Evolutionary conservation across 768 basidiomycete genomes (phyloP).

Genomic region (Chalciporus sphaerocephalus): DNA sequence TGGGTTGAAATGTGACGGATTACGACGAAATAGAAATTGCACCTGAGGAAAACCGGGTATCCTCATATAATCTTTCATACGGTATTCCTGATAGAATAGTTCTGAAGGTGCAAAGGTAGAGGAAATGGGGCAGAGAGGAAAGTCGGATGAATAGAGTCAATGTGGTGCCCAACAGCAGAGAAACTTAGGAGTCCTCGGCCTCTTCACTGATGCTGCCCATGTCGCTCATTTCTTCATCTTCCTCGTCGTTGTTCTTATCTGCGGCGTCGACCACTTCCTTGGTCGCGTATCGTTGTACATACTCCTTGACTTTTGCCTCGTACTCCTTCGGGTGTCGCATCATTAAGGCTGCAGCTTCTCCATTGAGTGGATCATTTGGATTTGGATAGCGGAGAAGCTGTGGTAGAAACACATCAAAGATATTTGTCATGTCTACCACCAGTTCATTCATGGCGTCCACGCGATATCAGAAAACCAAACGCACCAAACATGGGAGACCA

Average conservation of each 20-base stretch:
- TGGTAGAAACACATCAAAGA: constrained; percentile 97
- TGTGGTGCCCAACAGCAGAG: constrained; percentile 1
- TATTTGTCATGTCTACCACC: constrained; percentile 92
- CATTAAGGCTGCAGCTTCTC: constrained; percentile 93
- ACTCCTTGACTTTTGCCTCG: constrained; percentile 92
- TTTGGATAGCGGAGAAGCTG: constrained; percentile 97
- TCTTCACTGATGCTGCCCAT: constrained; percentile 77
- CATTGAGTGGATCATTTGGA: constrained; percentile 96
- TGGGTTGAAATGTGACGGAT: constrained; percentile 8
- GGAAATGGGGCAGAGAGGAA: constrained; percentile 11
- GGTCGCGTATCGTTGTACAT: constrained; percentile 92
- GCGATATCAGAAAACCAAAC: constrained; percentile 26
- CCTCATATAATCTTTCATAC: constrained; percentile 18
- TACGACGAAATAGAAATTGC: constrained; percentile 13
- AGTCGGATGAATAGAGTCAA: constrained; percentile 5
- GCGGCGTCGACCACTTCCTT: constrained; percentile 84
- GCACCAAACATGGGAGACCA: constrained; percentile 99
- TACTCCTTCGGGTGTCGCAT: constrained; percentile 98
- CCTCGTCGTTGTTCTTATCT: constrained; percentile 54
- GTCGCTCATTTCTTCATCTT: constrained; percentile 86
- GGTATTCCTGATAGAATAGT: constrained; percentile 12
- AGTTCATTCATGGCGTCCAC: constrained; percentile 2
- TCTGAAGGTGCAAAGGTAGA: constrained; percentile 14
- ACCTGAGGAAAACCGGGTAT: constrained; percentile 25
- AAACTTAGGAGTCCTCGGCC: constrained; percentile 38